phyloP scores from a whole-genome alignment of 225 moss, liverwort and hornwort genomes.

The Anthoceros angustus region DNA sequence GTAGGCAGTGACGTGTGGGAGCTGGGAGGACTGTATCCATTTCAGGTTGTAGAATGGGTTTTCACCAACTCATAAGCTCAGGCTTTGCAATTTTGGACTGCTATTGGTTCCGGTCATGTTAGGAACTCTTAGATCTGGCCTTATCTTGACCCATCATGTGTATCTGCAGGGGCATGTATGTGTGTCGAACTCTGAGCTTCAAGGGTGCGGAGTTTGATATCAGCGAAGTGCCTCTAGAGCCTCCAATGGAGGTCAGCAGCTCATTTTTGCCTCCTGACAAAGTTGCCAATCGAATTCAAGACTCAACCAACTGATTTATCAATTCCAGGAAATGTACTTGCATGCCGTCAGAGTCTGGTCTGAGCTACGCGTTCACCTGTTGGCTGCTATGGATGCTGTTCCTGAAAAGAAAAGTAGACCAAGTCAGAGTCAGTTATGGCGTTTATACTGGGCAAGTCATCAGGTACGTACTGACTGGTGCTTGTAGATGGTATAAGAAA shows the following conservation, averaged over 20 bases:
- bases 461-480: conserved; percentile 52
- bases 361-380: conserved; percentile 54
- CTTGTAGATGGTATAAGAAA: neutral
- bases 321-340: conserved; percentile 50
- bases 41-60: too few relatives aligned
- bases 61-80: too few relatives aligned
- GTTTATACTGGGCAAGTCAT: conserved; percentile 96
- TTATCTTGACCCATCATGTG: neutral
- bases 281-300: neutral
- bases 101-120: too few relatives aligned
- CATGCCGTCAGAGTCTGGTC: conserved; percentile 74
- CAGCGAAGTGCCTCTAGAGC: conserved; percentile 79
- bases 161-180: conserved; percentile 83
- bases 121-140: too few relatives aligned
- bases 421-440: conserved; percentile 89
- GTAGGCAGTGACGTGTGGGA: neutral
- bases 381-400: conserved; percentile 69
- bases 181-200: conserved; percentile 96
- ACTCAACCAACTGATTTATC: conserved; percentile 7
- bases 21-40: neutral
- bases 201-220: conserved; percentile 94
- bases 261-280: neutral
- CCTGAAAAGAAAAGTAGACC: conserved; percentile 47
- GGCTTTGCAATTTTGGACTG: too few relatives aligned
- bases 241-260: conserved; percentile 55